A percentile compares a stretch with the other conserved stretches of the same genome.
Conservation (phyloP, 2,329 filamentous ascomycete genomes). For the Grosmannia huntii region DNA sequence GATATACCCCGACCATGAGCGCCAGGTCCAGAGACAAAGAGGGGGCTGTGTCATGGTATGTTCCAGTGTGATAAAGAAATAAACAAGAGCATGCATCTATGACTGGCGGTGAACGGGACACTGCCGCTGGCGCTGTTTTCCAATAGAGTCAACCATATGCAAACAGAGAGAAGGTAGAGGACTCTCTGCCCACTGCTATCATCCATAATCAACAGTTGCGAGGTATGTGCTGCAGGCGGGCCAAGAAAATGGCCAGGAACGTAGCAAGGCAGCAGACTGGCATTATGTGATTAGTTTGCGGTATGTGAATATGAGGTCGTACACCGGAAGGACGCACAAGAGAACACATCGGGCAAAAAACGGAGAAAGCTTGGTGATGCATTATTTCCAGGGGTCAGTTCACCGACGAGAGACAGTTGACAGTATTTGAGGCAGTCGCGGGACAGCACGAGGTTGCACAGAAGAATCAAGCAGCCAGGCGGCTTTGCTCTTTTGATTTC, state of each 20-base stretch:
- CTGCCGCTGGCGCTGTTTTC: background rate
- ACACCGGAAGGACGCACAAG: background rate
- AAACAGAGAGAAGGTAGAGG: background rate
- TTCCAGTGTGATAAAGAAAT: background rate
- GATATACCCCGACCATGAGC: background rate
- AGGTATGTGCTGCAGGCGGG: background rate
- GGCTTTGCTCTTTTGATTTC: background rate
- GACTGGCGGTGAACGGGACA: constrained; percentile 1
- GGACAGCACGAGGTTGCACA: too few species aligned
- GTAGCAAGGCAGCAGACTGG: background rate
- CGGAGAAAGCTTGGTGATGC: too few species aligned
- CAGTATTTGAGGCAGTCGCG: too few species aligned
- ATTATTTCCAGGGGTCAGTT: too few species aligned
- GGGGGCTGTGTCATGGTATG: background rate
- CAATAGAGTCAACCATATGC: background rate
- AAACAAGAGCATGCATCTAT: background rate
- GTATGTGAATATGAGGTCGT: background rate
- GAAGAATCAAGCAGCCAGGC: background rate
- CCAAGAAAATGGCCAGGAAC: background rate
- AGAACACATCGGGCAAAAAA: background rate
- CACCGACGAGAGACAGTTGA: too few species aligned
- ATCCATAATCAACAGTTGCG: background rate
- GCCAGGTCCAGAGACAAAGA: background rate
- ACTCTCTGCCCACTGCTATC: background rate
- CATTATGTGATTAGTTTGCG: background rate